Conservation (phyloP, 108 stramenopile genomes). For the Cyclostephanos invisitatus region DNA sequence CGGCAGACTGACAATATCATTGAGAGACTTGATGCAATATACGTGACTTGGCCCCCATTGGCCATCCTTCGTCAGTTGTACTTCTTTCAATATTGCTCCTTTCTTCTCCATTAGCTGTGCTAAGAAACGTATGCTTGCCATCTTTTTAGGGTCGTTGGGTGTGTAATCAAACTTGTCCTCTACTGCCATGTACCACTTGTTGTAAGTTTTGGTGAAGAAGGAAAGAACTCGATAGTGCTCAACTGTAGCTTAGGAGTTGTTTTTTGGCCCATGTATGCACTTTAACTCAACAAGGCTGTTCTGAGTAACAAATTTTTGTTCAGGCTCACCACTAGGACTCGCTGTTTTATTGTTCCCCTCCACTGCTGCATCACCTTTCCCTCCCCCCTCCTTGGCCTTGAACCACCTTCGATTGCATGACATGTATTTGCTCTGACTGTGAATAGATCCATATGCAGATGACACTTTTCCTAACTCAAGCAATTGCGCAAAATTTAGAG, state of each 20-base stretch:
- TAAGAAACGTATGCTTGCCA: slow-evolving; percentile 10
- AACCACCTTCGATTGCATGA: no score
- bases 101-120: slow-evolving; percentile 18
- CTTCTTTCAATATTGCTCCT: slow-evolving; percentile 4
- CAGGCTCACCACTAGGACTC: not conserved
- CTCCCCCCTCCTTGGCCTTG: no score
- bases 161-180: slow-evolving; percentile 1
- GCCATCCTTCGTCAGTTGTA: slow-evolving; percentile 11
- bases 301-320: slow-evolving; percentile 6
- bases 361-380: not conserved
- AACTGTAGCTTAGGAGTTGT: not conserved
- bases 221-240: slow-evolving; percentile 23
- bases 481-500: slow-evolving; percentile 13
- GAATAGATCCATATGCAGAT: not conserved
- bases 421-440: no score
- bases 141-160: slow-evolving; percentile 10
- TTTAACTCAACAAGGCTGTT: slow-evolving; percentile 17
- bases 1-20: no score
- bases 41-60: slow-evolving; percentile 7
- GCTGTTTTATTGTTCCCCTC: not conserved
- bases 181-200: slow-evolving; percentile 26
- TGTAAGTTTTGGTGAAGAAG: slow-evolving; percentile 28
- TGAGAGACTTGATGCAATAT: not conserved
- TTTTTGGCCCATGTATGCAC: slow-evolving; percentile 9
- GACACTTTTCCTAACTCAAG: slow-evolving; percentile 16